These are phyloP conservation scores for Xylaria acuta DNA, from an alignment of 495 filamentous ascomycete species.

Conservation along the genomic window DNA sequence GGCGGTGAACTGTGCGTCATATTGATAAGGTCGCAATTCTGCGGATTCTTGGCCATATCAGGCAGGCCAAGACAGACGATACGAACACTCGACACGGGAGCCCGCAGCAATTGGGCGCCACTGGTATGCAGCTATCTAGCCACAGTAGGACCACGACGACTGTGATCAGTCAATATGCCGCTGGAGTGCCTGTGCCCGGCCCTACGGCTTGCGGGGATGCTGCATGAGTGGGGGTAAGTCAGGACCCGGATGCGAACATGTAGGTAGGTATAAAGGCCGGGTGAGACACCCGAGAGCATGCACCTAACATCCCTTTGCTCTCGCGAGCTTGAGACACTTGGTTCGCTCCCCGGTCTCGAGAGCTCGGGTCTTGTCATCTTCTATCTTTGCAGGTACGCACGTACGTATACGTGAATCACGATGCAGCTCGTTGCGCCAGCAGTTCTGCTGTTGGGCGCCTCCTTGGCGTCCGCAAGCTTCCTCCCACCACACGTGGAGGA, in stretches of 20 bases:
- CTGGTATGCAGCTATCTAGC: not conserved
- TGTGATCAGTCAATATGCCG: not conserved
- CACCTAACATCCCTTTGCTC: not conserved
- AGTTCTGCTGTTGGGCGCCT: slow-evolving; percentile 33
- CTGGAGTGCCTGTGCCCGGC: not conserved
- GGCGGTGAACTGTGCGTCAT: slow-evolving; percentile 13
- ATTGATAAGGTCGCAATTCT: slow-evolving; percentile 12
- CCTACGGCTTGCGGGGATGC: not conserved
- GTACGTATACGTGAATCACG: not conserved
- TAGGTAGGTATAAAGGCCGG: slow-evolving; percentile 1
- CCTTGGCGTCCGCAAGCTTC: slow-evolving; percentile 39
- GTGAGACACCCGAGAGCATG: not conserved
- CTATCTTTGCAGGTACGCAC: not conserved
- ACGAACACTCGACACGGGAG: not conserved
- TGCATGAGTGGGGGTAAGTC: slow-evolving; percentile 6
- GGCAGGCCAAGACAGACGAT: not conserved
- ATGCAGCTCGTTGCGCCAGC: slow-evolving; percentile 26
- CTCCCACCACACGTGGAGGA: slow-evolving; percentile 48
- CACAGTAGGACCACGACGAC: not conserved
- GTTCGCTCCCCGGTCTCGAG: not conserved
- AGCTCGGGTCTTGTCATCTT: not conserved
- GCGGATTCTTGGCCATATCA: slow-evolving; percentile 7
- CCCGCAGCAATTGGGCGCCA: not conserved
- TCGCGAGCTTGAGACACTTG: not conserved
- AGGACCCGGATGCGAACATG: slow-evolving; percentile 8